Percentiles rank a stretch among this genome's conserved stretches.
Evolutionary conservation across 805 yeast genomes (phyloP).

Genomic region (Suhomyces tanzawaensis): DNA sequence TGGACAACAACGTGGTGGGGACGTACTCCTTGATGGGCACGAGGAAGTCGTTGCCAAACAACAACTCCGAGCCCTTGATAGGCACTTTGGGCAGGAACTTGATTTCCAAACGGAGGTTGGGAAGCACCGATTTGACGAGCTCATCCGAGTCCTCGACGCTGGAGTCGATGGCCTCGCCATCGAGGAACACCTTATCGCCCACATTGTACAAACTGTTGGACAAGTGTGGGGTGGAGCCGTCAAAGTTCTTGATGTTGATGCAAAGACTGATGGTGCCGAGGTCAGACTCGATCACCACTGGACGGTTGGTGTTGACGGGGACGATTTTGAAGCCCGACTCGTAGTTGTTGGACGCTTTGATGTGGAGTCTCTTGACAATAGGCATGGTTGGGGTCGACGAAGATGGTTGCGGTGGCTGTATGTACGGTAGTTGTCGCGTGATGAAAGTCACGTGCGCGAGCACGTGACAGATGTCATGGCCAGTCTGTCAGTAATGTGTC

Average conservation of each 20-base stretch:
- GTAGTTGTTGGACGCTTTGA: conserved; percentile 29
- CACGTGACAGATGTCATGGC: too few relatives aligned
- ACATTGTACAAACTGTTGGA: conserved; percentile 31
- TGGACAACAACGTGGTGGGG: conserved; percentile 47
- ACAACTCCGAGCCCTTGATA: conserved; percentile 50
- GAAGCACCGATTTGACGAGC: conserved; percentile 8
- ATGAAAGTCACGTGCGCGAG: too few relatives aligned
- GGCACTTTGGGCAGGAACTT: conserved; percentile 41
- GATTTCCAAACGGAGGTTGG: conserved; percentile 35
- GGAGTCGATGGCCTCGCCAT: conserved; percentile 16
- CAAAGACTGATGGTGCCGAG: conserved; percentile 37
- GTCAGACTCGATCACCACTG: conserved; percentile 35
- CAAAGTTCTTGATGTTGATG: conserved; percentile 47
- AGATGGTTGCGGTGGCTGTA: too few relatives aligned
- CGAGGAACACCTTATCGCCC: conserved; percentile 26
- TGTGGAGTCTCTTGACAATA: conserved; percentile 27
- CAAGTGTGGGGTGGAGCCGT: conserved; percentile 40
- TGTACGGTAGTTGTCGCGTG: too few relatives aligned
- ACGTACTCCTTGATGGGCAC: conserved; percentile 55
- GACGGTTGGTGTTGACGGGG: conserved; percentile 43
- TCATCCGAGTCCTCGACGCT: conserved; percentile 7
- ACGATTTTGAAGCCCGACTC: conserved; percentile 26
- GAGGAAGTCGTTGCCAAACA: conserved; percentile 70
- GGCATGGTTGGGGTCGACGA: conserved; percentile 8
- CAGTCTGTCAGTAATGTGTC: too few relatives aligned